phyloP scores from a whole-genome alignment of 2,329 filamentous ascomycete genomes.

The Aspergillus persii region DNA sequence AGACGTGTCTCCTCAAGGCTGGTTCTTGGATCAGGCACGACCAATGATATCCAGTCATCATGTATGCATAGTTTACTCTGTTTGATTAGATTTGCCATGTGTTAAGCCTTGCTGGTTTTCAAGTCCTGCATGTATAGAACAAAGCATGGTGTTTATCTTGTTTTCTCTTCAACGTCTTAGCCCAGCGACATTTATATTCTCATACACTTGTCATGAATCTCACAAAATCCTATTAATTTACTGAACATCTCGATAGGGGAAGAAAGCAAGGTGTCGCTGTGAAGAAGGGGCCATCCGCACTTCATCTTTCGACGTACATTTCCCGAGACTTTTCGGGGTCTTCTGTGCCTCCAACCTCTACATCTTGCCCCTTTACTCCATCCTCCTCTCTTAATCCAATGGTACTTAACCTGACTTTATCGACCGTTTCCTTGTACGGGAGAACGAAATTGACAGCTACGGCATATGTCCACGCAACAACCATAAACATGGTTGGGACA shows the following conservation, averaged over 20 bases:
- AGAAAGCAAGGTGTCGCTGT: not conserved
- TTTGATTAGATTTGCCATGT: constrained; percentile 12
- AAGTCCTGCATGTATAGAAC: constrained; percentile 1
- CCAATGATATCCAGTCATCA: constrained; percentile 9
- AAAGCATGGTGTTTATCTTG: not conserved
- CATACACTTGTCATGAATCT: not conserved
- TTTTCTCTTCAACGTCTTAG: not conserved
- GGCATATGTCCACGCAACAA: constrained; percentile 57
- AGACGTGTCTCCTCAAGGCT: constrained; percentile 6
- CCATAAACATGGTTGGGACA: constrained; percentile 63
- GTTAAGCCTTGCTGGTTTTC: not conserved
- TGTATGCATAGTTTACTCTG: constrained; percentile 2
- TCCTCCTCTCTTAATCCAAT: constrained; percentile 41
- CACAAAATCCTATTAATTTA: not conserved
- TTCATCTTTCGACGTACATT: constrained; percentile 14
- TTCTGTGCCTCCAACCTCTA: constrained; percentile 10
- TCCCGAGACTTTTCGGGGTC: constrained; percentile 7
- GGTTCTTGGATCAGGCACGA: constrained; percentile 10
- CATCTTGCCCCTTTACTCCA: constrained; percentile 20
- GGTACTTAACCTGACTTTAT: constrained; percentile 50
- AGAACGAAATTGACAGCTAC: constrained; percentile 66
- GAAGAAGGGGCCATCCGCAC: not conserved
- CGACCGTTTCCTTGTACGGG: constrained; percentile 61
- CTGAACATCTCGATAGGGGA: not conserved
- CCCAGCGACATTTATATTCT: not conserved